Evolutionary conservation across 1,139 yeast genomes (phyloP), one percentile per base, ranked within the genome.

Genomic region (Kurtzmaniella quercitrusa): DNA sequence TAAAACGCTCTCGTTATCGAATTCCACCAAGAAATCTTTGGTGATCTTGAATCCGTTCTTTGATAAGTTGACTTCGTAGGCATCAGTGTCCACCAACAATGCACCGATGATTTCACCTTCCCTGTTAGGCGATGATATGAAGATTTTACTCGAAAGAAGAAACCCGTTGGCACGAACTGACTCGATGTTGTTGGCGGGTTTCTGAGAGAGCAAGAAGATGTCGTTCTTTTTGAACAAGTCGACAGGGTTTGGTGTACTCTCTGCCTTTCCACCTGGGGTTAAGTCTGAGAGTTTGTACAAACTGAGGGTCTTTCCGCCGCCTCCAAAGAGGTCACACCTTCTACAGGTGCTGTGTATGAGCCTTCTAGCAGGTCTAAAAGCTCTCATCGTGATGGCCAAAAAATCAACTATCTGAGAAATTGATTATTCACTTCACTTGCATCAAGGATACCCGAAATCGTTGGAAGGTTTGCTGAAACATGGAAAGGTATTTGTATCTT

Each of bases 61-160:
- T 18, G 68, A 59, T 36, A 84, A 62, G 51, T 80, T 75, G 17
- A 85, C 71, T 54, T 83, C 85, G 50, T 79, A 79, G 1, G 82
- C 75, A 54, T 85, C 90, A 38, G 77, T 75, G 27, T 82, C 81
- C 9, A 86, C 51, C 25, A 86, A 64, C n/a, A 85, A 57, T 7
- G 82, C 68, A 5, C 85, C 90, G 12, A 68, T 63, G 2, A 74
- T 70, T 38, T 66, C 62, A 2, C 74, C 74, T 2, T 63, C 52
- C 17, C 66, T 62, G 49, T 70, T 72, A 6, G 85, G 84, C 2
- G 80, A 77, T 23, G 67, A 65, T 2, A 70, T 64, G 27, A 65
- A 57, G 16, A 70, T 48, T 37, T 59, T 63, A 48, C 66, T 72
- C 11, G 74, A 61, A 44, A 73, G 57, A 49, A 73, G 73, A 50